A percentile compares a stretch with the other conserved stretches of the same genome.
These are phyloP conservation scores for Croton setiger DNA, from an alignment of 441 rosid species.

Conservation along the genomic window DNA sequence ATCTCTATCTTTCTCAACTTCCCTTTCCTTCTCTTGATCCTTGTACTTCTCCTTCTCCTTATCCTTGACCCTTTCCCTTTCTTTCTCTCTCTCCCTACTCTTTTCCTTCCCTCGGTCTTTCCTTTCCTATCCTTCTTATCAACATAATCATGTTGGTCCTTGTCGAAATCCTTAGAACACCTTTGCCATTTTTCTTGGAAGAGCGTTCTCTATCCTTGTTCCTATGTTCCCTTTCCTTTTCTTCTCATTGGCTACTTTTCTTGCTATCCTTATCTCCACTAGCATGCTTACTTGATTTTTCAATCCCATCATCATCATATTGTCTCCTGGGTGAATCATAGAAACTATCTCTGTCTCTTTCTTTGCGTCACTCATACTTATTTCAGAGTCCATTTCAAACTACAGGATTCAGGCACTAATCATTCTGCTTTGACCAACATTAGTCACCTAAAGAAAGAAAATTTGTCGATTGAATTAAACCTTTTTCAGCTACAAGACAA, in stretches of 20 bases:
- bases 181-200: constrained; percentile 34
- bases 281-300: constrained; percentile 36
- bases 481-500: background rate
- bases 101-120: constrained; percentile 25
- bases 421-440: background rate
- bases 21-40: constrained; percentile 53
- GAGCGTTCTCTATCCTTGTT: constrained; percentile 43
- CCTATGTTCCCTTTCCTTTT: constrained; percentile 52
- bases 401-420: background rate
- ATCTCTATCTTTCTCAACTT: constrained; percentile 41
- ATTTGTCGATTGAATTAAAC: background rate
- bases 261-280: constrained; percentile 51
- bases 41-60: constrained; percentile 37
- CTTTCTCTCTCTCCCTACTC: constrained; percentile 40
- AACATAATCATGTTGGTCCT: constrained; percentile 10
- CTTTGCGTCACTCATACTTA: constrained; percentile 18
- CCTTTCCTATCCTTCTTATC: constrained; percentile 20
- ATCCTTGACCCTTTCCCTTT: constrained; percentile 37
- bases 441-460: background rate
- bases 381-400: constrained; percentile 26
- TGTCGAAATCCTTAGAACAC: constrained; percentile 19
- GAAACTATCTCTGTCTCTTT: constrained; percentile 10
- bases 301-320: constrained; percentile 32
- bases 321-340: constrained; percentile 47
- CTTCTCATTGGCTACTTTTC: constrained; percentile 25